phyloP scores from a whole-genome alignment of 805 yeast species.

The Hermanozyma aechmeae region DNA sequence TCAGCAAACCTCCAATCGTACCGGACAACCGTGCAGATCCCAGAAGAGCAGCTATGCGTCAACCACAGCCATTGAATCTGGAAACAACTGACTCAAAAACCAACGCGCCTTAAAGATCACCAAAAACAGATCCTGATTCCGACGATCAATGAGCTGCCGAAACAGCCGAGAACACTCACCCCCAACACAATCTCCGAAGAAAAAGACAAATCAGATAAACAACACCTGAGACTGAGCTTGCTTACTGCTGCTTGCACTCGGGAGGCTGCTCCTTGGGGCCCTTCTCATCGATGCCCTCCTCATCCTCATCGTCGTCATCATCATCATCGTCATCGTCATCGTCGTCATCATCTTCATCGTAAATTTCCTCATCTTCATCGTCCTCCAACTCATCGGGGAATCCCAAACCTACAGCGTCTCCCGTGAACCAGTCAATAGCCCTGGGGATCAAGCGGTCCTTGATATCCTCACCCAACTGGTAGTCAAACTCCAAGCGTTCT shows the following conservation, averaged over 20 bases:
- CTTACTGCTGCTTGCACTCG: slow-evolving; percentile 65
- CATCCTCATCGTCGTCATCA: slow-evolving; percentile 51
- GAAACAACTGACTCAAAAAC: too few relatives aligned
- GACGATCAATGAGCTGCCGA: too few relatives aligned
- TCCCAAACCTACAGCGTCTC: slow-evolving; percentile 78
- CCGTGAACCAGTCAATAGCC: slow-evolving; percentile 98
- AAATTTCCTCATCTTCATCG: slow-evolving; percentile 51
- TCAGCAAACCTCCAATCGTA: too few relatives aligned
- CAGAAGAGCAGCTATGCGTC: too few relatives aligned
- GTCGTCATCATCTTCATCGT: slow-evolving; percentile 53
- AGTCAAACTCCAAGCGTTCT: slow-evolving; percentile 80
- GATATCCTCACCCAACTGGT: slow-evolving; percentile 91
- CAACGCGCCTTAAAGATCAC: too few relatives aligned
- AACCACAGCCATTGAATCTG: too few relatives aligned
- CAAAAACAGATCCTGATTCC: too few relatives aligned
- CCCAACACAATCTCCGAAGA: too few relatives aligned
- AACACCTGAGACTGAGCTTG: too few relatives aligned
- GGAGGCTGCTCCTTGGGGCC: slow-evolving; percentile 56
- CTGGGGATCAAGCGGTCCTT: slow-evolving; percentile 94
- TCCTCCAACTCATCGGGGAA: slow-evolving; percentile 51
- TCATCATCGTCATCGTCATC: slow-evolving; percentile 56
- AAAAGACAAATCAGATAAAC: too few relatives aligned
- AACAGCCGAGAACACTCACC: too few relatives aligned
- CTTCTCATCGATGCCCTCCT: slow-evolving; percentile 49
- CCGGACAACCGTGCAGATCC: too few relatives aligned